Evolutionary conservation across 257 asterid genomes (phyloP), one percentile per base, ranked within the genome.

Genomic region (Salvia rosmarinus): DNA sequence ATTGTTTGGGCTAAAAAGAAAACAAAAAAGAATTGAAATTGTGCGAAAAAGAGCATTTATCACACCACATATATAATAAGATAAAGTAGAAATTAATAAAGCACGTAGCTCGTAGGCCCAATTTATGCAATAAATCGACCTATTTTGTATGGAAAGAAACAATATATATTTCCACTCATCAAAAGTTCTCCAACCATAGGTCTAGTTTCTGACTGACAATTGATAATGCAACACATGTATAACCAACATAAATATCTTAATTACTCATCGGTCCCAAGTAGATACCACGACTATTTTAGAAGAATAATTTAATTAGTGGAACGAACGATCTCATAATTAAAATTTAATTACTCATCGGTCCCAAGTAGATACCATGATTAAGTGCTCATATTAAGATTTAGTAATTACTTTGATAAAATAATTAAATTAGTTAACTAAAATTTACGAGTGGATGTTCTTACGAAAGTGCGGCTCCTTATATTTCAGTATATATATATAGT

Each of bases 141-240:
- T 55, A 47, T 61, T 16, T 52, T 35, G 49, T 21, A 64, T 30
- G 39, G 14, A 40, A 64, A 17, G 16, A 9, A 64, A 44, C 7
- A 12, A 2, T 0, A 47, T 14, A 50, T 43, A 51, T 16, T 5
- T 63, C 19, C n/a, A 21, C 30, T 19, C 52, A 20, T 25, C 25
- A 67, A 43, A 73, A 70, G 32, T 54, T 54, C n/a, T 67, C 68
- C 43, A 64, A 72, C 75, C 68, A 63, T 61, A 58, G 5, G 21
- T 28, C 60, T 56, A 28, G 49, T 13, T 74, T 58, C 77, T 71
- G 77, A 67, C 79, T 34, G 23, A 52, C 83, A 70, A 77, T 72
- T 71, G 37, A 71, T 51, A 65, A 58, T 52, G 51, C 28, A 71
- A 68, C 87, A 71, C 78, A 56, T 71, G 49, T 62, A 68, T 21